Percentiles rank a stretch among this genome's conserved stretches.
Evolutionary conservation across 2,329 filamentous ascomycete species (phyloP).

Genomic region (Trichoderma atrobrunneum): DNA sequence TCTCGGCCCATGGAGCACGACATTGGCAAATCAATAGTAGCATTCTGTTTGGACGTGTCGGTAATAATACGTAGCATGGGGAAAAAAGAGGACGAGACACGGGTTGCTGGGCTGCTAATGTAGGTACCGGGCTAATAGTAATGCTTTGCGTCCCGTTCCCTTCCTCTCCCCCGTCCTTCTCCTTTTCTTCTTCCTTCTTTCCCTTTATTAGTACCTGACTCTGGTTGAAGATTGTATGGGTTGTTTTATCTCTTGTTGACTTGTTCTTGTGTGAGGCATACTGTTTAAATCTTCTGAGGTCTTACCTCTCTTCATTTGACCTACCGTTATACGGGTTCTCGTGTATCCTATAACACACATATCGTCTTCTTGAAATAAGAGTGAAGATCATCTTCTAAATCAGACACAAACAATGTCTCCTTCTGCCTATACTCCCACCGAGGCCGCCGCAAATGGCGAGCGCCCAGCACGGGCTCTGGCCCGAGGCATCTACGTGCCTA

Average conservation of each 20-base stretch:
- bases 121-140: not conserved
- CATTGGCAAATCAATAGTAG: not conserved
- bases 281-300: not conserved
- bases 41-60: not conserved
- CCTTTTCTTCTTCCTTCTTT: not conserved
- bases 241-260: not conserved
- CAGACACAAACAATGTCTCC: constrained; percentile 10
- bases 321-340: not conserved
- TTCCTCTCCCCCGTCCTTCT: not conserved
- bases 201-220: not conserved
- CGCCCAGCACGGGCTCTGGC: constrained; percentile 35
- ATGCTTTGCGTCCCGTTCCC: not conserved
- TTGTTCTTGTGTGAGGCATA: not conserved
- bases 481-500: constrained; percentile 68
- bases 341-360: not conserved
- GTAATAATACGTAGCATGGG: constrained; percentile 3
- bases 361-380: not conserved
- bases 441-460: constrained; percentile 21
- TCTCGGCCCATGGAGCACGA: not conserved
- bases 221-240: not conserved
- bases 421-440: constrained; percentile 8
- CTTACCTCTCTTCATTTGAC: not conserved
- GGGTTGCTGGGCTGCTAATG: not conserved
- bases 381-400: not conserved
- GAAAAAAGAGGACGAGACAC: not conserved